A percentile compares a stretch with the other conserved stretches of the same genome.
Conservation (phyloP, 2,329 filamentous ascomycete genomes). For the Xylariaceae sp. region DNA sequence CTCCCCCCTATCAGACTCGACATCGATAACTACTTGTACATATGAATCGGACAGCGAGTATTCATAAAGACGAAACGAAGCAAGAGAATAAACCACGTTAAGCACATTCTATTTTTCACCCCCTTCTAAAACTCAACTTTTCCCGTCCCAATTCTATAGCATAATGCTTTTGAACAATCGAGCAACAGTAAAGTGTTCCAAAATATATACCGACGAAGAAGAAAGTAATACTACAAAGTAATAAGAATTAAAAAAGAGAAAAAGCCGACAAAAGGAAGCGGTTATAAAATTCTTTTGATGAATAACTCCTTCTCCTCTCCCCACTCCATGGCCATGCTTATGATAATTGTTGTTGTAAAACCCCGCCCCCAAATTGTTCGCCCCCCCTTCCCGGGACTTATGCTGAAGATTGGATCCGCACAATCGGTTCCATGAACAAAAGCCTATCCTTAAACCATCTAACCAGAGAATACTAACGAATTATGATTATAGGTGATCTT, state of each 20-base stretch:
- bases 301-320: not conserved
- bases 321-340: slow-evolving; percentile 16
- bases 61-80: too few relatives aligned
- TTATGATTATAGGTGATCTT: not conserved
- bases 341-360: too few relatives aligned
- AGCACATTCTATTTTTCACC: too few relatives aligned
- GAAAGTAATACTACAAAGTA: not conserved
- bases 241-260: not conserved
- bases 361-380: not conserved
- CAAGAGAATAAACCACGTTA: too few relatives aligned
- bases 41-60: too few relatives aligned
- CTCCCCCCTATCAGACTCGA: too few relatives aligned
- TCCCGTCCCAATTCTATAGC: too few relatives aligned
- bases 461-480: not conserved
- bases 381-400: not conserved
- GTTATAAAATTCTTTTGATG: not conserved
- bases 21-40: too few relatives aligned
- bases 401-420: not conserved
- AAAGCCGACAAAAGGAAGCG: not conserved
- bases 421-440: not conserved
- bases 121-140: too few relatives aligned
- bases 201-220: not conserved
- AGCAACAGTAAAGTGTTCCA: not conserved
- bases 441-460: not conserved
- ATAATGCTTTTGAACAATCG: not conserved